Evolutionary conservation across 495 filamentous ascomycete genomes (phyloP).

Genomic region (Melanomma pulvis-pyrius): DNA sequence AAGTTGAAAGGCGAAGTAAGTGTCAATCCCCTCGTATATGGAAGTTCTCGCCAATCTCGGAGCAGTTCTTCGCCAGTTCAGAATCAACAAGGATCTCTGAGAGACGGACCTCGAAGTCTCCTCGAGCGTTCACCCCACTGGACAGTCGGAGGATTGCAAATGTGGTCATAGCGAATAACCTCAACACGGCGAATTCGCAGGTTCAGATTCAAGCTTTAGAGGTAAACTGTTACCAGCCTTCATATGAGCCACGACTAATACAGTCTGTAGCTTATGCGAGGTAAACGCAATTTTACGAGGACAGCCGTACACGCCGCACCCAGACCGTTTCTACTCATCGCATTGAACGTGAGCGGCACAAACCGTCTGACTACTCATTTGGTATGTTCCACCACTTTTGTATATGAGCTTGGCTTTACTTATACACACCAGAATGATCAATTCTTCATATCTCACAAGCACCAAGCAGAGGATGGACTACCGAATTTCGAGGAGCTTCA

Average conservation of each 20-base stretch:
- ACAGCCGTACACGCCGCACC: slow-evolving; percentile 73
- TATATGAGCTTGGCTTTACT: slow-evolving; percentile 26
- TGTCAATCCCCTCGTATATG: neutral
- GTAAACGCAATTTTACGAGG: slow-evolving; percentile 72
- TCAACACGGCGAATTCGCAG: slow-evolving; percentile 66
- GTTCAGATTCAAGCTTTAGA: slow-evolving; percentile 89
- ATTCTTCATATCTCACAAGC: slow-evolving; percentile 86
- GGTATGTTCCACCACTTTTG: slow-evolving; percentile 10
- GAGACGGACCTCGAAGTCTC: slow-evolving; percentile 26
- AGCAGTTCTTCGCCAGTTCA: slow-evolving; percentile 12
- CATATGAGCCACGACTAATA: neutral
- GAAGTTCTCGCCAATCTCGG: neutral
- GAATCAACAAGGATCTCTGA: slow-evolving; percentile 32
- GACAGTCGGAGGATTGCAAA: slow-evolving; percentile 65
- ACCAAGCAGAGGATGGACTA: slow-evolving; percentile 72
- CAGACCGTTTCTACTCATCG: slow-evolving; percentile 77
- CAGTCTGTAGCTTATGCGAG: slow-evolving; percentile 68
- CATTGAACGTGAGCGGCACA: slow-evolving; percentile 56
- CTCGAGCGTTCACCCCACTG: slow-evolving; percentile 41
- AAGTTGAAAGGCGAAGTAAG: slow-evolving; percentile 23
- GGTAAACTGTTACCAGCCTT: slow-evolving; percentile 45
- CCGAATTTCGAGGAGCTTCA: slow-evolving; percentile 67
- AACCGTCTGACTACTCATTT: slow-evolving; percentile 40
- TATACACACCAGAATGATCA: slow-evolving; percentile 66
- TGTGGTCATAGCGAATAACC: slow-evolving; percentile 77